Evolutionary conservation across 345 rosid species (phyloP), one percentile per base, ranked within the genome.

Genomic region (Linum usitatissimum): DNA sequence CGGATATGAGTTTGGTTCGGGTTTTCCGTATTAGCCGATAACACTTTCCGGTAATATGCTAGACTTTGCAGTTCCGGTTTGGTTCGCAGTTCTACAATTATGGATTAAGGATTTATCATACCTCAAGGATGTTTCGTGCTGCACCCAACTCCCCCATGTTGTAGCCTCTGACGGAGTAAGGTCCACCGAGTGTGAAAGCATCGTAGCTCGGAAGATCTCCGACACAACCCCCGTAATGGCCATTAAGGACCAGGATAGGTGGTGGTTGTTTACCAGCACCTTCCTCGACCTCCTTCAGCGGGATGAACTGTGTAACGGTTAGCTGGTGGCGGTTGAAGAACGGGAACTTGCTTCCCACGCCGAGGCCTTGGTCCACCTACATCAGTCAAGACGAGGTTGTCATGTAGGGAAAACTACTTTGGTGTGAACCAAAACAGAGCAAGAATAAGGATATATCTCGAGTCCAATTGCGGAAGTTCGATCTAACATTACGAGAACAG

Each of bases 101-200:
- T 23, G 28, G 1, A 2, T 23, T 23, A 23, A 23, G 28, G 28
- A 23, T 23, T 23, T 23, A 23, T 55, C 76, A 70, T 77, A 90
- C 99, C 99, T 94, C 99, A 5, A 83, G 84, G 57, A 89, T 72
- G 76, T 89, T 89, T 71, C 94, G 80, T 7, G 93, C 90, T 2
- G 96, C 91, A 42, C 99, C 99, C 53, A 90, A 76, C 82, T 94
- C 99, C 8, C 97, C 99, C 99, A 94, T 94, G 79, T 85, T 94
- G 85, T 94, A 94, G 56, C 97, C 99, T 70, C 97, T 81, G 18
- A 94, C 97, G 34, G 99, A 94, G 61, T 94, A 94, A 3, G 97
- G 99, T 53, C 97, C 99, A n/a, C 97, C 99, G 30, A 94, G 96
- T 19, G 87, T 85, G 67, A 94, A 94, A 34, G 96, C 96, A 71